Evolutionary conservation across 495 filamentous ascomycete genomes (phyloP).

Genomic region (Podospora fimiseda): DNA sequence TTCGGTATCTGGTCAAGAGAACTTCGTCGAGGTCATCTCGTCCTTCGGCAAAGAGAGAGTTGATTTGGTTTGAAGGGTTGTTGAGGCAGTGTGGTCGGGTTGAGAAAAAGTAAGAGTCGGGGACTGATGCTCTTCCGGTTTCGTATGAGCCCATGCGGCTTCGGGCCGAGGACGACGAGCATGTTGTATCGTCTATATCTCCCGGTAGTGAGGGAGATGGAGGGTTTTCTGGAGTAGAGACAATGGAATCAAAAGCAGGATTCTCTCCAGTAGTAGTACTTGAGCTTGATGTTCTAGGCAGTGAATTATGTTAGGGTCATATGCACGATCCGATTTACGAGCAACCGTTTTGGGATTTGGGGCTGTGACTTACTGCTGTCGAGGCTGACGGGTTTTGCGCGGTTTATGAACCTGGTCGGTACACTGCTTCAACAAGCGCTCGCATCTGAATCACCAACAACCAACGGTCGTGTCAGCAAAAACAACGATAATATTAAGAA

Average conservation of each 20-base stretch:
- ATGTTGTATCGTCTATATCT: background rate
- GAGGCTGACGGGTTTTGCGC: conserved; percentile 7
- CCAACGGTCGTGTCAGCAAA: background rate
- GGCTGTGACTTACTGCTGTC: conserved; percentile 7
- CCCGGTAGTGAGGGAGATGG: conserved; percentile 3
- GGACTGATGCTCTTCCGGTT: background rate
- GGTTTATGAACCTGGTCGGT: conserved; percentile 12
- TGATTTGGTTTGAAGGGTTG: background rate
- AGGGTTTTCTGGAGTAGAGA: conserved; percentile 9
- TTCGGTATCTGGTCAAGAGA: conserved; percentile 29
- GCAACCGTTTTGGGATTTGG: background rate
- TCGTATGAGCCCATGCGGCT: conserved; percentile 1
- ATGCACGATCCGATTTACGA: background rate
- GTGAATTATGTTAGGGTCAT: background rate
- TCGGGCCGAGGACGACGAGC: background rate
- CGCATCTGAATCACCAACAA: background rate
- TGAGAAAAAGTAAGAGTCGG: background rate
- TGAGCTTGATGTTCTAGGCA: background rate
- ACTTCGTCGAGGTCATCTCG: conserved; percentile 23
- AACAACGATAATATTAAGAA: no score
- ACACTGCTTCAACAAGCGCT: conserved; percentile 14
- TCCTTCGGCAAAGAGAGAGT: background rate
- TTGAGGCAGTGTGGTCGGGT: background rate
- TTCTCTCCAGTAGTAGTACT: background rate
- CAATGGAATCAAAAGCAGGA: conserved; percentile 1